Base-by-base conservation (phyloP, 225 moss, liverwort and hornwort genomes). In the Takakia lepidozioides region DNA sequence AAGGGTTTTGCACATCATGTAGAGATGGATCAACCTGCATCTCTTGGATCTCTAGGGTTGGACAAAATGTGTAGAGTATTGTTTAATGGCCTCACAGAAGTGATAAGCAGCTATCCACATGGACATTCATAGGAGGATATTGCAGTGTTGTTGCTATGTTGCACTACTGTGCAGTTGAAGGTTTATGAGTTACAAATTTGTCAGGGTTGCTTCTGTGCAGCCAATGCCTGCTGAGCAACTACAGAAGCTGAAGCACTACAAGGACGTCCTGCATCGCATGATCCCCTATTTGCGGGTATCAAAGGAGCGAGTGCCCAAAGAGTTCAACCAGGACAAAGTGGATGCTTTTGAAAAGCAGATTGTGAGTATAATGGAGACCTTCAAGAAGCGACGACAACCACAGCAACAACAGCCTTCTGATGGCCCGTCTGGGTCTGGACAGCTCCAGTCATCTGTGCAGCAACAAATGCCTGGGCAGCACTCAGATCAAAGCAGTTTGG, bases 331-430 rank as follows among this genome's bases (percentile, higher is more conserved):
- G 68, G 98, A 91, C 29, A 99, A 91, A 74, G 98, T 99, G 32
- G 98, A 99, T 67, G 91, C 98, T 29, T 99, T 91, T 67, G 98
- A 99, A 48, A 99, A 87, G 54, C 98, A 99, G 48, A 99, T 99
- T 70, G 91, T 99, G 28, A 99, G 76, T 43, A 99, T 99, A 21
- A 91, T 99, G 91, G 98, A 99, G 60, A 99, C 98, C 41, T 99
- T 99, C 61, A 99, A 99, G 63, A 87, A 85, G 56, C 77, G 98
- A 29, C 71, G 83, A 54, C 77, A 86, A 61, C 76, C 84, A 45
- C 74, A 62, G 13, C 54, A 30, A 50, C 29, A 27, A 51, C 50
- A 74, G 51, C 76, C 54, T 24, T 62, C 74, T 4, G 67, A 57
- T 50, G 80, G 80, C 17, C 63, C 70, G 50, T 57, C 67, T 57